Percentiles rank a stretch among this genome's conserved stretches.
Evolutionary conservation across 169 alveolate genomes (phyloP).

Genomic region (Cryptosporidium andersoni): DNA sequence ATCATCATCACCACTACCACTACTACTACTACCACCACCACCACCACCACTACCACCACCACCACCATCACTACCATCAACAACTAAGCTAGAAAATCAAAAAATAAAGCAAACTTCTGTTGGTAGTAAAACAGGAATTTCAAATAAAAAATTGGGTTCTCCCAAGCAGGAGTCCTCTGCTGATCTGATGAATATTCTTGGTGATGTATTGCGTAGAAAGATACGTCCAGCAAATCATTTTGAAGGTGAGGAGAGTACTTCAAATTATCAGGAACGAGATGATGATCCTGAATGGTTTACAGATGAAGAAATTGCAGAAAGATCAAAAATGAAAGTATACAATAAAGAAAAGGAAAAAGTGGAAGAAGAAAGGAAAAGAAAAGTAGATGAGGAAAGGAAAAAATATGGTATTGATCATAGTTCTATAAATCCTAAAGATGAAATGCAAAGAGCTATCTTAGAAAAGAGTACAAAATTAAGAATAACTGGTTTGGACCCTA

Average conservation of each 20-base stretch:
- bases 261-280: too few species aligned
- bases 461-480: background rate
- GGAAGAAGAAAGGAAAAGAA: too few species aligned
- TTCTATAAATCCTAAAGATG: constrained; percentile 16
- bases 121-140: background rate
- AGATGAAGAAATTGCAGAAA: too few species aligned
- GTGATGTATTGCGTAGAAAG: background rate
- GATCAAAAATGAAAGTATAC: too few species aligned
- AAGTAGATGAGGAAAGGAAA: constrained; percentile 3
- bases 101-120: background rate
- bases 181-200: background rate
- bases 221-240: too few species aligned
- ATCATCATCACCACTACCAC: background rate
- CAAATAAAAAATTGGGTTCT: too few species aligned
- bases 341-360: too few species aligned
- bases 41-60: background rate
- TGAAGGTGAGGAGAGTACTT: too few species aligned
- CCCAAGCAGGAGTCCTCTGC: background rate
- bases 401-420: constrained; percentile 48
- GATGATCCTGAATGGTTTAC: too few species aligned
- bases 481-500: background rate
- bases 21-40: background rate
- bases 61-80: background rate
- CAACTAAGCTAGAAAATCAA: background rate
- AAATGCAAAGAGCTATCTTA: background rate